Base-by-base conservation (phyloP, 345 rosid species). In the Heritiera fomes region DNA sequence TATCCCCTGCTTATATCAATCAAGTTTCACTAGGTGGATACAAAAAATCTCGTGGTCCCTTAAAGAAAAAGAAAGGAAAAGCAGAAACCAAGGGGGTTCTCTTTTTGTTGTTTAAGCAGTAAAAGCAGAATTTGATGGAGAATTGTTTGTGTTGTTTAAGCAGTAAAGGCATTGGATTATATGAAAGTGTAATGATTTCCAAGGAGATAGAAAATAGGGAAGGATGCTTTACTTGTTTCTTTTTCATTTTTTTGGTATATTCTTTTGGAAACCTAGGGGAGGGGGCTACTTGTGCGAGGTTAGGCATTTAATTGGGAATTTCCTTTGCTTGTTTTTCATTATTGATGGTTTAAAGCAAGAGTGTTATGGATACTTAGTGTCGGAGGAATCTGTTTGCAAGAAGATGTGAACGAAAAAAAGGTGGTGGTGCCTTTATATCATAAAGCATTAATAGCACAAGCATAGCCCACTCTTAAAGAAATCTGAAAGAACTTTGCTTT, bases 401-500 rank as follows among this genome's bases (percentile, higher is more conserved):
- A 65, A 23, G 52, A 65, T 65, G 4, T 65, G 20, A 43, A 77
- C 3, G 63, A 65, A 23, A 23, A 60, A 60, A 60, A 14, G 34
- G 3, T 4, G 64, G 38, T 53, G 40, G 74, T 78, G 56, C 49
- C 68, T 71, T 77, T 65, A 14, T 41, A 15, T 52, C 38, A 10
- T 7, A 62, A 81, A 78, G 78, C 68, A 73, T 13, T 11, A 2
- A 15, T 15, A 15, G n/a, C 58, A 53, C n/a, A 81, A 76, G 78
- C 74, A 73, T 82, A 80, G 62, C 84, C 81, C 83, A 66, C 79
- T 34, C 64, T 8, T 38, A 60, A 86, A 83, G 88, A 66, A 83
- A 75, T 53, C 43, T 3, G 4, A 41, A 41, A 65, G 18, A n/a
- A 56, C 45, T 71, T 65, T 58, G 6, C 79, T 71, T 38, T 81